These are phyloP conservation scores for Psidium friedrichsthalianum DNA, from an alignment of 345 rosid genomes.

Conservation along the genomic window DNA sequence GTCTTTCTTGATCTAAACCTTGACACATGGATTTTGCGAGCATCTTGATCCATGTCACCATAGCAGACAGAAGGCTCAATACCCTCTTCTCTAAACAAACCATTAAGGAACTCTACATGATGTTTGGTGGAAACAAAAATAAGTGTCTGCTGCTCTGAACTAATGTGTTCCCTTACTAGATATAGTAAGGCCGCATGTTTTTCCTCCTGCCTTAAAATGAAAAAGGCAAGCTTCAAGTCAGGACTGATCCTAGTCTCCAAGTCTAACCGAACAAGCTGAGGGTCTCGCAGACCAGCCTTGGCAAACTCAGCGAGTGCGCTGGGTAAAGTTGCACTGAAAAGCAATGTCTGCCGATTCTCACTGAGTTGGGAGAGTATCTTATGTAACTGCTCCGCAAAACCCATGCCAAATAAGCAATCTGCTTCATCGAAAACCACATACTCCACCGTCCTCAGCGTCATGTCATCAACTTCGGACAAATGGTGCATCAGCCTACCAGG, in stretches of 20 bases:
- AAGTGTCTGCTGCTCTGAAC: slow-evolving; percentile 65
- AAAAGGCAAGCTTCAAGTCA: slow-evolving; percentile 55
- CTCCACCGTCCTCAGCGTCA: slow-evolving; percentile 72
- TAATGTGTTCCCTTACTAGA: slow-evolving; percentile 73
- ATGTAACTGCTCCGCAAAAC: slow-evolving; percentile 87
- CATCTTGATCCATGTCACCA: slow-evolving; percentile 99
- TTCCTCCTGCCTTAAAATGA: slow-evolving; percentile 82
- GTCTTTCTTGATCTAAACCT: slow-evolving; percentile 83
- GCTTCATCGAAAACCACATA: slow-evolving; percentile 98
- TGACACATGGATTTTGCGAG: slow-evolving; percentile 81
- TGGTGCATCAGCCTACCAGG: slow-evolving; percentile 98
- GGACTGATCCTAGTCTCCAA: slow-evolving; percentile 91
- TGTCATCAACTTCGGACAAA: slow-evolving; percentile 82
- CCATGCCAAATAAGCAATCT: slow-evolving; percentile 85
- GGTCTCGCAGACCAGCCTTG: slow-evolving; percentile 85
- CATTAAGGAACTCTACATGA: slow-evolving; percentile 90
- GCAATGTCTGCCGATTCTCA: slow-evolving; percentile 91
- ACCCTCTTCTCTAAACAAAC: slow-evolving; percentile 67
- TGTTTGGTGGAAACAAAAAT: slow-evolving; percentile 94
- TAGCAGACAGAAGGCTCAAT: slow-evolving; percentile 85
- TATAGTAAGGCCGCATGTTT: slow-evolving; percentile 77
- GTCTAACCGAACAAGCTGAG: slow-evolving; percentile 89
- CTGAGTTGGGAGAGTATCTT: slow-evolving; percentile 65
- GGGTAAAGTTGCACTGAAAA: slow-evolving; percentile 91
- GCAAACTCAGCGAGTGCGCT: slow-evolving; percentile 98